Base-by-base conservation (phyloP, 495 filamentous ascomycete species). In the Tuber calosporum region DNA sequence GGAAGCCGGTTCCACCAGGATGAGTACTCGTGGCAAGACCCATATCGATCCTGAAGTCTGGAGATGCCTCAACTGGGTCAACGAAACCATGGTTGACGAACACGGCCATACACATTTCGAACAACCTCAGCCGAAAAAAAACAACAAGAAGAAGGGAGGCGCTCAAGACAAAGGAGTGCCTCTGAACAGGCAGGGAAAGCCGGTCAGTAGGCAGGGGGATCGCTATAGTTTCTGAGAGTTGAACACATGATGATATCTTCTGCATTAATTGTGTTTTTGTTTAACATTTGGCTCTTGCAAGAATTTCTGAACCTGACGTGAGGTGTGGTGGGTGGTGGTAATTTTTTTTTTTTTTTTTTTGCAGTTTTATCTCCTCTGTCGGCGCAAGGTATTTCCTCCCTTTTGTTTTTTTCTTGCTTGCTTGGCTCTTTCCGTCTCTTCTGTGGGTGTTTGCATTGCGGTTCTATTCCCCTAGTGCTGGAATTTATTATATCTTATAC, bases 91-190 rank as follows among this genome's bases (percentile, higher is more conserved):
- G 26, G 77, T 93, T 9, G 86, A 89, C 2, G 89, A 97, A 41
- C 82, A 91, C 66, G 93, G 93, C 2, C 92, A 97, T 81, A 85
- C 92, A 36, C 95, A 99, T 80, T 90, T 90, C 62, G 88, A 94
- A 73, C 88, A 90, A 69, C 90, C 90, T 58, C 87, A 90, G 36
- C 88, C 90, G 30, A 84, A 87, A 66, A 88, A 89, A 80, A 84
- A 85, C 68, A 83, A 85, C 48, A 90, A 89, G 83, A 87, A 89
- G 81, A 75, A 77, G 42, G 75, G 75, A 42, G 73, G 77, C 41
- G 48, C 73, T 43, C 69, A 72, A 41, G 77, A 73, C n/a, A 79
- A 82, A 42, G 75, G 75, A 11, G 77, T 79, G 42, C 74, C 70
- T 19, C 70, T 81, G 43, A 81, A 81, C 73, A 74, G 79, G 67